Evolutionary conservation across 108 stramenopile genomes (phyloP).

Genomic region (Pseudonitzschia delicatissima): DNA sequence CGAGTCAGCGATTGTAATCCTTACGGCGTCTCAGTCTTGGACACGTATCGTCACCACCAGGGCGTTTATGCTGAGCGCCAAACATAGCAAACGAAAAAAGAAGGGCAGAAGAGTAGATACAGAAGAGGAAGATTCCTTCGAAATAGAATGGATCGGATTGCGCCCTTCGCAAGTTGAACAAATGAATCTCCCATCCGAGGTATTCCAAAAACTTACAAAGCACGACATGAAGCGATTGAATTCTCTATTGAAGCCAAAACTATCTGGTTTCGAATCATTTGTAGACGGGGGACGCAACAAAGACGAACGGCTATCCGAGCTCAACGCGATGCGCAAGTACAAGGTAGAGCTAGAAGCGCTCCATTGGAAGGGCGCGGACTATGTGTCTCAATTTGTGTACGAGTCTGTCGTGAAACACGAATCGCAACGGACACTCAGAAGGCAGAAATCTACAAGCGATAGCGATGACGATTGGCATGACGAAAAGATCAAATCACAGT

Average conservation of each 20-base stretch:
- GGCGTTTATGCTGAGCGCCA: too few relatives aligned
- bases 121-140: not conserved
- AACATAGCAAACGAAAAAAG: not conserved
- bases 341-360: slow-evolving; percentile 83
- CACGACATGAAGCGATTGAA: slow-evolving; percentile 57
- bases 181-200: slow-evolving; percentile 65
- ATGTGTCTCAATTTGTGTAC: slow-evolving; percentile 24
- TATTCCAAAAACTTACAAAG: slow-evolving; percentile 67
- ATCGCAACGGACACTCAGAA: too few relatives aligned
- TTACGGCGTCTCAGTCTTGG: slow-evolving; percentile 68
- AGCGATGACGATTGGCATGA: not conserved
- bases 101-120: not conserved
- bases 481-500: too few relatives aligned
- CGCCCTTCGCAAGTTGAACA: slow-evolving; percentile 51
- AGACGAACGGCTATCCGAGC: slow-evolving; percentile 34
- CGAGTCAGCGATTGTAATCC: slow-evolving; percentile 68
- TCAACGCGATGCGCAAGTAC: slow-evolving; percentile 50
- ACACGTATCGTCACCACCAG: slow-evolving; percentile 51
- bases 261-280: slow-evolving; percentile 17
- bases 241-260: slow-evolving; percentile 24
- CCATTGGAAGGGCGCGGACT: slow-evolving; percentile 72
- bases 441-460: too few relatives aligned
- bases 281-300: slow-evolving; percentile 7
- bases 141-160: slow-evolving; percentile 70
- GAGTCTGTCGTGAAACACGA: too few relatives aligned